Evolutionary conservation across 2,329 filamentous ascomycete genomes (phyloP).

Genomic region (Pochonia chlamydosporia): DNA sequence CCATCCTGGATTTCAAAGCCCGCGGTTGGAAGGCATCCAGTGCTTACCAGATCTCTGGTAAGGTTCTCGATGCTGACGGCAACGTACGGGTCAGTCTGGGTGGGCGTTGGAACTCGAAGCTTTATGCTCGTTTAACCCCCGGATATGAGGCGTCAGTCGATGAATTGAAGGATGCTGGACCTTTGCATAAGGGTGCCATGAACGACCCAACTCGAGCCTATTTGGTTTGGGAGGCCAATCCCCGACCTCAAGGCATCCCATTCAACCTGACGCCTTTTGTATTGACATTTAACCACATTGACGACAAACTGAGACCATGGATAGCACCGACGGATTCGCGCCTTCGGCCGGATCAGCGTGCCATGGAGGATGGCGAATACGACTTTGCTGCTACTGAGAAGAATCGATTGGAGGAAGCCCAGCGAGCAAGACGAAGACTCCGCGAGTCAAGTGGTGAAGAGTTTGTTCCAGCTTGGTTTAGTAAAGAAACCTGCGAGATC

Average conservation of each 20-base stretch:
- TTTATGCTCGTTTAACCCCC: constrained; percentile 88
- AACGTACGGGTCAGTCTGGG: constrained; percentile 83
- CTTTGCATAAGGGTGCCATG: constrained; percentile 44
- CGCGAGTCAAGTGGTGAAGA: constrained; percentile 76
- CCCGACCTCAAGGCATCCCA: constrained; percentile 75
- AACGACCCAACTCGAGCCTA: constrained; percentile 71
- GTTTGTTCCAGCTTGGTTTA: constrained; percentile 83
- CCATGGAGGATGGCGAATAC: constrained; percentile 98
- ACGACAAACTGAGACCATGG: constrained; percentile 70
- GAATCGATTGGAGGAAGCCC: constrained; percentile 87
- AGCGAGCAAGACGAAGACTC: constrained; percentile 67
- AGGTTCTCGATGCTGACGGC: constrained; percentile 74
- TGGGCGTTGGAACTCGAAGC: constrained; percentile 94
- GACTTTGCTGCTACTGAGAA: constrained; percentile 91
- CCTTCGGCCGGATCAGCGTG: constrained; percentile 87
- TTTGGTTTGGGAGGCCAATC: constrained; percentile 86
- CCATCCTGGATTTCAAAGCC: constrained; percentile 84
- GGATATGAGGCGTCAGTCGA: constrained; percentile 75
- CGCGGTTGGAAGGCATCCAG: constrained; percentile 93
- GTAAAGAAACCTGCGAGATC: constrained; percentile 61
- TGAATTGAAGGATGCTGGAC: constrained; percentile 38
- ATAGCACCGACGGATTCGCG: constrained; percentile 90
- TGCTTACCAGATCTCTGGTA: constrained; percentile 82
- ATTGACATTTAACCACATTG: constrained; percentile 86
- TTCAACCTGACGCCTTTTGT: constrained; percentile 98